These are phyloP conservation scores for Haematococcus lacustris DNA, from an alignment of 139 green algal genomes.

Conservation along the genomic window DNA sequence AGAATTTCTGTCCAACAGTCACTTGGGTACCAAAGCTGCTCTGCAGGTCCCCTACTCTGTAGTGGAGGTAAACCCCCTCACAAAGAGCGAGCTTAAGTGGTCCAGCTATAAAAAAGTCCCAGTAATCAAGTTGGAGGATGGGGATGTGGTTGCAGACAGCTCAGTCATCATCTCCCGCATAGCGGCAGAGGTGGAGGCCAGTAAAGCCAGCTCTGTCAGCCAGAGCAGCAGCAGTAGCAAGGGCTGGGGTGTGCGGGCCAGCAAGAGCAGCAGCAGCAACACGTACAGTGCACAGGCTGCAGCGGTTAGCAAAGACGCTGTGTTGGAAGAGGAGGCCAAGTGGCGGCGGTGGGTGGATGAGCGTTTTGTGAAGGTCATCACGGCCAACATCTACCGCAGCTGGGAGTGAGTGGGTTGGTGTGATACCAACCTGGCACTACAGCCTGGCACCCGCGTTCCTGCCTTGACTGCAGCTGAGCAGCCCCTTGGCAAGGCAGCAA, in stretches of 20 bases:
- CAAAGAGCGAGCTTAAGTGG: constrained; percentile 90
- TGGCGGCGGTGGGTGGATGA: constrained; percentile 93
- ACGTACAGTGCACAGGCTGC: not conserved
- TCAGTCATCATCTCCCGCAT: constrained; percentile 71
- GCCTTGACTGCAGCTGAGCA: too few species aligned
- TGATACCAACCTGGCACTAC: too few species aligned
- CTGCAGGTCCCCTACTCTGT: constrained; percentile 82
- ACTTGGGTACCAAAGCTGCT: too few species aligned
- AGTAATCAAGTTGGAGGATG: constrained; percentile 68
- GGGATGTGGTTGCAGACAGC: constrained; percentile 76
- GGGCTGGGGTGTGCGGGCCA: not conserved
- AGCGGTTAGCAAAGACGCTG: too few species aligned
- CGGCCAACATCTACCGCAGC: constrained; percentile 96
- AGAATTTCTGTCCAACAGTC: too few species aligned
- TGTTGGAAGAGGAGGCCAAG: constrained; percentile 52
- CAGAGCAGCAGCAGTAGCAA: too few species aligned
- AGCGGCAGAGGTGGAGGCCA: constrained; percentile 50
- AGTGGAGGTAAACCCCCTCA: constrained; percentile 94
- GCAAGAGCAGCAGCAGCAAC: not conserved
- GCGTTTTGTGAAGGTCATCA: constrained; percentile 86
- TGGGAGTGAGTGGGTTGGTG: constrained; percentile 56
- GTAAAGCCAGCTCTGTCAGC: too few species aligned
- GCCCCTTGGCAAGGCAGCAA: too few species aligned
- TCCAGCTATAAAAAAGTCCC: constrained; percentile 78
- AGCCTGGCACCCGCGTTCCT: too few species aligned